Evolutionary conservation across 352 stramenopile species (phyloP), one percentile per base, ranked within the genome.

Genomic region (Phytopythium litorale): DNA sequence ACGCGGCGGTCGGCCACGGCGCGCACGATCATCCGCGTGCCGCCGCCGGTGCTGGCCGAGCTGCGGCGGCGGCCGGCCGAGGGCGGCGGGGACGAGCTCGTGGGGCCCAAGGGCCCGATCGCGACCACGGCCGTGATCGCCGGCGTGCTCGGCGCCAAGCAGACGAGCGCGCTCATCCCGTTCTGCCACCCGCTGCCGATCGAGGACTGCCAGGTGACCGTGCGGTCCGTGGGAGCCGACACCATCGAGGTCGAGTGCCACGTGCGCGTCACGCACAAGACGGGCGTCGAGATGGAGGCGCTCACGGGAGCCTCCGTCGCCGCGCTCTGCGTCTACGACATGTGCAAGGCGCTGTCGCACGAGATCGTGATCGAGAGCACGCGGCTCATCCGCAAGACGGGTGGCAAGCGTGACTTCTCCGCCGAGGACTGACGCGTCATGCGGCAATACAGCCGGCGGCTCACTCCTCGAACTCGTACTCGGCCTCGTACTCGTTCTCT

Each of bases 261-360:
- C 23, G 96, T 96, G 63, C 72, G 76, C 35, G 92, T 98, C 46
- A 97, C 90, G 19, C 90, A 98, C 72, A 96, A 96, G 69, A 98
- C 96, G 0, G 95, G 95, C 50, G 93, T 98, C 11, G 94, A 98
- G 75, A 98, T 98, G 92, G 90, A 98, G 70, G 96, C 97, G 43
- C 79, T 99, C 37, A 98, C 88, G 19, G 97, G 96, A 32, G 94
- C 90, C 28, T 96, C 83, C 15, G 74, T 98, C 21, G 97, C 97
- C 5, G 96, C 97, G 49, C 77, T 99, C 1, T 98, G 89, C 42
- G 94, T 99, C 30, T 99, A 99, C 76, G 97, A 99, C 80, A 99
- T 99, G 97, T 96, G 94, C 71, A 99, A 99, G 75, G 97, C 94
- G 21, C 67, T 99, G 45, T 98, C 91, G 65, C 94, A 99, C 72